phyloP scores from a whole-genome alignment of 176 grass and related monocot genomes.

The Melocanna baccifera region DNA sequence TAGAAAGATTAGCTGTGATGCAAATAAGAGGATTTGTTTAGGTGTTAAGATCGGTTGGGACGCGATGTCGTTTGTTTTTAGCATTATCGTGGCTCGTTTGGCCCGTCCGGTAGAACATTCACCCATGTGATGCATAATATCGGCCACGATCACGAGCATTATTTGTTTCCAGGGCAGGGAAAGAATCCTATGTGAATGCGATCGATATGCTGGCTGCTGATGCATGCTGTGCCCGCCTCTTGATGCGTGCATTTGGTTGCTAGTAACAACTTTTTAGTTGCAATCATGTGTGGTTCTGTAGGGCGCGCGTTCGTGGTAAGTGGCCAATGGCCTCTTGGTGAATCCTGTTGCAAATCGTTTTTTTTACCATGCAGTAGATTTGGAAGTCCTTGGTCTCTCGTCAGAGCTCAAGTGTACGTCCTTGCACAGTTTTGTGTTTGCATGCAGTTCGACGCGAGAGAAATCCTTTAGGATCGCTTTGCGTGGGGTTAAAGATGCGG shows the following conservation, averaged over 20 bases:
- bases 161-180: neutral
- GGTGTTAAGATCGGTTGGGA: constrained; percentile 18
- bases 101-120: constrained; percentile 38
- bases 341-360: neutral
- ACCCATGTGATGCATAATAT: constrained; percentile 8
- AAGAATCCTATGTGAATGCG: constrained; percentile 39
- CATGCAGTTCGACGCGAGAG: neutral
- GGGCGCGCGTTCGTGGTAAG: neutral
- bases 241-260: constrained; percentile 40
- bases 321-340: neutral
- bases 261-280: constrained; percentile 23
- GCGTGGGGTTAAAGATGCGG: too few relatives aligned
- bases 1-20: neutral
- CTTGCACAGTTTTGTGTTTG: neutral
- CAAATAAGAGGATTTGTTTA: constrained; percentile 14
- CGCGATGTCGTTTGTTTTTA: constrained; percentile 28
- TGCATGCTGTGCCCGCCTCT: neutral
- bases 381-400: neutral
- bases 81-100: constrained; percentile 45
- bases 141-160: constrained; percentile 29
- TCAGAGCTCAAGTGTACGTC: neutral
- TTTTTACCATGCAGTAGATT: neutral
- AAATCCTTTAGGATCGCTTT: too few relatives aligned
- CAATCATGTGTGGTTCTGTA: constrained; percentile 23
- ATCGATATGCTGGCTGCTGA: neutral